Base-by-base conservation (phyloP, 2,329 filamentous ascomycete species). In the Elsinoe arachidis region DNA sequence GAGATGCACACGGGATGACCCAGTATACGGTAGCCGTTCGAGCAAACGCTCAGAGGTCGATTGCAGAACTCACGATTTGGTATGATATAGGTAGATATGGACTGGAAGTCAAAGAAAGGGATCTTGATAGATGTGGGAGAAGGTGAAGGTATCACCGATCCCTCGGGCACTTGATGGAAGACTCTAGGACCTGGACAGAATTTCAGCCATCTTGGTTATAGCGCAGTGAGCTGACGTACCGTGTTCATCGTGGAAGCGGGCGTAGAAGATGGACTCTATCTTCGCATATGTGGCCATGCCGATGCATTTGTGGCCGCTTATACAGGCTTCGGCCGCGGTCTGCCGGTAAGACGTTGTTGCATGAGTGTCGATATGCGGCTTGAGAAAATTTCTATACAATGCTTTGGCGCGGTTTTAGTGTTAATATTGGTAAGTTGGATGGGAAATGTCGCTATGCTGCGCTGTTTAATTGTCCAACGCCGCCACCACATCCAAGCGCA, bases 1-100 rank as follows among this genome's bases (percentile, higher is more conserved):
- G 86, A 83, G 68, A 97, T 89, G 68, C 90, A 92, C 55, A 97
- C 86, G 0, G 93, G 93, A 66, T 90, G 90, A 14, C 91, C 90
- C 34, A 99, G 80, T 57, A 99, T 83, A 58, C 85, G 84, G 71
- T 91, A 87, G 46, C 88, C 86, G 70, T 86, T 86, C n/a, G 75
- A 76, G 65, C 78, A 82, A 57, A 95, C 85, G 26, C 87, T 87
- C 61, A 97, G 80, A 60, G 91, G 85, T 62, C 90, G 88, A 70
- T 96, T 95, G 79, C 92, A 96, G 68, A 99, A 93, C 66, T 92
- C 88, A 72, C 96, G 90, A 56, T 89, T 87, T 15, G 93, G 93
- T 66, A 99, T 96, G 67, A 99, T 86, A 75, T 95, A 96, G 69
- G 92, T 86, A 14, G 89, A 88, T 63, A 97, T 81, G 54, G 89